Percentiles rank a stretch among this genome's conserved stretches.
These are phyloP conservation scores for Obba rivulosa DNA, from an alignment of 768 basidiomycete genomes.

Conservation along the genomic window DNA sequence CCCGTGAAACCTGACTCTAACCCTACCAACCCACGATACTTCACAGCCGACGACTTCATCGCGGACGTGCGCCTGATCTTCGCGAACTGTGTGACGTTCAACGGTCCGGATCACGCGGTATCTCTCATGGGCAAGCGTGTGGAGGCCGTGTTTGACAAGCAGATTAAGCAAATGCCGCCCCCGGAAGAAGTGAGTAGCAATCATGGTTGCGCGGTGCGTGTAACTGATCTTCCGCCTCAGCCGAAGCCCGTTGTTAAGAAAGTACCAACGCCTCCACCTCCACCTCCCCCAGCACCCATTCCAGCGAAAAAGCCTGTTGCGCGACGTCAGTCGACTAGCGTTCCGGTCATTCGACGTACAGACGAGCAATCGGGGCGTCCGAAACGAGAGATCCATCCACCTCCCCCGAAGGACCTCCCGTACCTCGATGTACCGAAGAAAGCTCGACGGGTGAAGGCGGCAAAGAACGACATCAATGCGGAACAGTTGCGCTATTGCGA, in stretches of 20 bases:
- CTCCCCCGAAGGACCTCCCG: slow-evolving; percentile 84
- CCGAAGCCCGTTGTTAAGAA: slow-evolving; percentile 43
- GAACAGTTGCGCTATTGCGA: slow-evolving; percentile 84
- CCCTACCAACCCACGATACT: slow-evolving; percentile 69
- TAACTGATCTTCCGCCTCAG: slow-evolving; percentile 24
- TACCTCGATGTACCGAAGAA: slow-evolving; percentile 78
- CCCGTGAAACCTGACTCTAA: slow-evolving; percentile 71
- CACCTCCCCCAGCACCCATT: slow-evolving; percentile 33
- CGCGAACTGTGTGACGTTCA: slow-evolving; percentile 85
- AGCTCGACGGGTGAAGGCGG: slow-evolving; percentile 51
- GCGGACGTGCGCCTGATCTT: slow-evolving; percentile 85
- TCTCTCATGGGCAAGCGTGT: slow-evolving; percentile 76
- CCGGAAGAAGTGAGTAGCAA: slow-evolving; percentile 58
- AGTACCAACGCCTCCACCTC: slow-evolving; percentile 34
- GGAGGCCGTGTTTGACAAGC: slow-evolving; percentile 83
- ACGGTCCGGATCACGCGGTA: slow-evolving; percentile 85
- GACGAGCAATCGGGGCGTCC: slow-evolving; percentile 69
- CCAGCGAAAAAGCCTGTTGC: slow-evolving; percentile 41
- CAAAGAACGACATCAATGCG: slow-evolving; percentile 60
- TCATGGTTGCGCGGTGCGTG: background rate
- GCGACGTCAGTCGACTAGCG: slow-evolving; percentile 73
- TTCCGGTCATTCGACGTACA: slow-evolving; percentile 79
- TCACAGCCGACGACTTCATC: slow-evolving; percentile 73
- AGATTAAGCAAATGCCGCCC: slow-evolving; percentile 77
- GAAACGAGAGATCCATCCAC: slow-evolving; percentile 97